Percentiles rank a stretch among this genome's conserved stretches.
These are phyloP conservation scores for Podila verticillata DNA, from an alignment of 192 early-diverging fungal genomes.

Conservation along the genomic window DNA sequence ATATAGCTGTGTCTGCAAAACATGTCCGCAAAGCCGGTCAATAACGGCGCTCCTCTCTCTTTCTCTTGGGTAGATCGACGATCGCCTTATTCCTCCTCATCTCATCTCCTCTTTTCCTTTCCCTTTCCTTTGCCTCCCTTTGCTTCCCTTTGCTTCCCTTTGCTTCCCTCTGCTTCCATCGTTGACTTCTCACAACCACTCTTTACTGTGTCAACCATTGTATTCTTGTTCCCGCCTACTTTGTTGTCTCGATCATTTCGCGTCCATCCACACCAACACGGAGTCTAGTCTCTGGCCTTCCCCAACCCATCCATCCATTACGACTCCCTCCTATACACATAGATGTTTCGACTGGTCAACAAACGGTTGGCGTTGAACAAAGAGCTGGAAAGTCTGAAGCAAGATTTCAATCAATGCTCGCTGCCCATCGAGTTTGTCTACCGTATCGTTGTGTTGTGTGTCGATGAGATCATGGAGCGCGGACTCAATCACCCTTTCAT, in stretches of 20 bases:
- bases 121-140: no score
- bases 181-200: background rate
- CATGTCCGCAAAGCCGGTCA: no score
- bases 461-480: constrained; percentile 45
- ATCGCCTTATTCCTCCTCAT: no score
- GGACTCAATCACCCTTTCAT: constrained; percentile 49
- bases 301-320: background rate
- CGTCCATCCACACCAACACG: background rate
- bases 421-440: constrained; percentile 49
- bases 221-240: background rate
- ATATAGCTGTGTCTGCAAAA: no score
- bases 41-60: no score
- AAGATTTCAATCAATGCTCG: constrained; percentile 50
- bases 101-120: no score
- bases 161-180: background rate
- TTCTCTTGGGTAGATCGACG: no score
- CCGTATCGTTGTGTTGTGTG: constrained; percentile 37
- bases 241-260: background rate
- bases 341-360: constrained; percentile 48
- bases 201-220: background rate
- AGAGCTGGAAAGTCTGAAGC: constrained; percentile 30
- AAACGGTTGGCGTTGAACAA: constrained; percentile 36
- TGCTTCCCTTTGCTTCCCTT: no score
- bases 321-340: background rate
- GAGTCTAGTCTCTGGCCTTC: background rate